These are phyloP conservation scores for Penicillium olsonii DNA, from an alignment of 2,329 filamentous ascomycete species.

Conservation along the genomic window DNA sequence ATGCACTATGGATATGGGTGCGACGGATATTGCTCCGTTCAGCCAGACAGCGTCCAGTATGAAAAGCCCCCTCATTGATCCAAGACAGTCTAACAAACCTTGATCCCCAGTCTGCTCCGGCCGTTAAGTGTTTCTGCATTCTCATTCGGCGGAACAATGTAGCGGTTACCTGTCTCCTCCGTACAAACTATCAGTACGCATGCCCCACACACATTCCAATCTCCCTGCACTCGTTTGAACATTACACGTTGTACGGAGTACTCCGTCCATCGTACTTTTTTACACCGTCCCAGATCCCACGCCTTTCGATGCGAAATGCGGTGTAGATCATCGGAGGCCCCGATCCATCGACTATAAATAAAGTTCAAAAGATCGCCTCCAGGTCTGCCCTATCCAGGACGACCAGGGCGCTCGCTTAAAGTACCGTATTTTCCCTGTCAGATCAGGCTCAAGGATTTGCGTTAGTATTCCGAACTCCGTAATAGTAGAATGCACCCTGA, in stretches of 20 bases:
- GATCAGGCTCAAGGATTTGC: neutral
- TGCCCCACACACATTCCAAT: neutral
- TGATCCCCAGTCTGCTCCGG: neutral
- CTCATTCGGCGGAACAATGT: no score
- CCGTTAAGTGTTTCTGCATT: no score
- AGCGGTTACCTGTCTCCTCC: no score
- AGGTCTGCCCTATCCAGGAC: neutral
- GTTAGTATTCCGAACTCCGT: neutral
- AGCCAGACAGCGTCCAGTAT: neutral
- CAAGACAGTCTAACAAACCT: neutral
- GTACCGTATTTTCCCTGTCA: neutral
- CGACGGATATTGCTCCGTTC: neutral
- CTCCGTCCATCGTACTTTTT: neutral
- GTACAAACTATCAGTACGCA: no score
- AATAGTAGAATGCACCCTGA: neutral
- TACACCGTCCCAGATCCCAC: neutral
- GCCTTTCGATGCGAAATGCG: neutral
- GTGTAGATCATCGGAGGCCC: conserved; percentile 5
- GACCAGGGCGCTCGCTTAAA: neutral
- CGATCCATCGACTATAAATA: neutral
- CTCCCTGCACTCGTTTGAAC: neutral
- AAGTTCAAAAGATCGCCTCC: conserved; percentile 1
- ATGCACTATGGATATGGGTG: neutral
- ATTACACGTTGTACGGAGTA: neutral
- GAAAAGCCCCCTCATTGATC: neutral